Evolutionary conservation across 352 stramenopile genomes (phyloP), one percentile per base, ranked within the genome.

Genomic region (Globisporangium ultimum): DNA sequence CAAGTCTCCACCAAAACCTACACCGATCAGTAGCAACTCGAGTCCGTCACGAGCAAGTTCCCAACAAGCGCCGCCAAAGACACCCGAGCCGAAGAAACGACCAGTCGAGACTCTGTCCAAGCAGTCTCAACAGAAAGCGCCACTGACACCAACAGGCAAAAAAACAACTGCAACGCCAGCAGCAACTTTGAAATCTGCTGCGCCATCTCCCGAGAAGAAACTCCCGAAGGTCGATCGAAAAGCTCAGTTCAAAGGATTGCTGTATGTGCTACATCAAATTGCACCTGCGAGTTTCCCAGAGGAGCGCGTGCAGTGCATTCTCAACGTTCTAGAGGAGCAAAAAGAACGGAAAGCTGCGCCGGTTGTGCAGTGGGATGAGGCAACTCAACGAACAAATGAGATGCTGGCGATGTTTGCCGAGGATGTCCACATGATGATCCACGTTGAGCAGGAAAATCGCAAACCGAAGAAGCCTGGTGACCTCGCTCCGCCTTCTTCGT

Each of bases 381-480:
- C n/a, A 2, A 80, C 74, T 11, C 64, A 56, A 10, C 68, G 70
- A 32, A 74, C 68, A 11, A 87, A 88, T 55, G 80, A 90, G 53
- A 53, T 67, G 51, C 57, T 90, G 24, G 55, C 68, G 8, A 90
- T 90, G 80, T 88, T 71, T 53, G 68, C 68, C 0, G 80, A 90
- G 55, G 80, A 90, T 54, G 45, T 89, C 1, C 70, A 75, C 42
- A 85, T 70, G 59, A 71, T 82, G 41, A 47, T 88, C 9, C 68
- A 70, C 43, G 49, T 76, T 17, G 74, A 88, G 53, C 76, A 87
- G 45, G 76, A 90, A 52, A 87, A 62, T n/a, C 74, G 76, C 38
- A 82, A 83, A 45, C 68, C 78, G 0, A 80, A 84, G 60, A 83
- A 78, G 61, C 45, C 63, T 6, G 53, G 53, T 24, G 52, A 71